Evolutionary conservation across 2,329 filamentous ascomycete genomes (phyloP).

Genomic region (Elsinoe australis): DNA sequence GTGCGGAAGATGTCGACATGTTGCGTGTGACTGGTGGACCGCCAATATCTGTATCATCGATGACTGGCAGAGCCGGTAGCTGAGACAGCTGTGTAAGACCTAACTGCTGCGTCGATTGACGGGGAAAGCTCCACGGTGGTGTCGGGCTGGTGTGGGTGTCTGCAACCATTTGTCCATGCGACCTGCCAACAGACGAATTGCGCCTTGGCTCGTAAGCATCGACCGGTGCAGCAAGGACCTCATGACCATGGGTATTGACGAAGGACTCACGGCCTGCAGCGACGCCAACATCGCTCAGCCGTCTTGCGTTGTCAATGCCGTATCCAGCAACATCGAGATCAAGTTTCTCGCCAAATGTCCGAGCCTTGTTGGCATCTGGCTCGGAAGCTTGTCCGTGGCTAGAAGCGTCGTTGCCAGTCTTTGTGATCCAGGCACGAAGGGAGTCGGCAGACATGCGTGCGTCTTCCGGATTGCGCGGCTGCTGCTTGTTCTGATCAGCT

Average conservation of each 20-base stretch:
- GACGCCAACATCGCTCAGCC: conserved; percentile 31
- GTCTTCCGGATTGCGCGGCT: conserved; percentile 58
- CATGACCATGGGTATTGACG: conserved; percentile 53
- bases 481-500: conserved; percentile 17
- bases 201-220: conserved; percentile 14
- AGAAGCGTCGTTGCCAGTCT: conserved; percentile 11
- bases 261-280: conserved; percentile 38
- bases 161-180: background rate
- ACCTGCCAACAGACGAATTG: background rate
- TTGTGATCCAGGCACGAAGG: conserved; percentile 23
- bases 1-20: conserved; percentile 42
- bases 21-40: conserved; percentile 58
- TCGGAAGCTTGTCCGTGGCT: conserved; percentile 4
- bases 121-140: conserved; percentile 52
- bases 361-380: conserved; percentile 3
- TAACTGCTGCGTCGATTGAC: conserved; percentile 58
- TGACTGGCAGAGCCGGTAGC: conserved; percentile 59
- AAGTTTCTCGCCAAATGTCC: conserved; percentile 38
- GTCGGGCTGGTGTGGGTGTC: conserved; percentile 28
- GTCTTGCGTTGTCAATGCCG: conserved; percentile 64
- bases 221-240: conserved; percentile 49
- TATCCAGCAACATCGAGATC: conserved; percentile 70
- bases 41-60: conserved; percentile 76
- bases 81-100: conserved; percentile 62
- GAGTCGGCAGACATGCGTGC: conserved; percentile 49